Evolutionary conservation across 2,329 filamentous ascomycete genomes (phyloP).

Genomic region (Diaporthe longicolla): DNA sequence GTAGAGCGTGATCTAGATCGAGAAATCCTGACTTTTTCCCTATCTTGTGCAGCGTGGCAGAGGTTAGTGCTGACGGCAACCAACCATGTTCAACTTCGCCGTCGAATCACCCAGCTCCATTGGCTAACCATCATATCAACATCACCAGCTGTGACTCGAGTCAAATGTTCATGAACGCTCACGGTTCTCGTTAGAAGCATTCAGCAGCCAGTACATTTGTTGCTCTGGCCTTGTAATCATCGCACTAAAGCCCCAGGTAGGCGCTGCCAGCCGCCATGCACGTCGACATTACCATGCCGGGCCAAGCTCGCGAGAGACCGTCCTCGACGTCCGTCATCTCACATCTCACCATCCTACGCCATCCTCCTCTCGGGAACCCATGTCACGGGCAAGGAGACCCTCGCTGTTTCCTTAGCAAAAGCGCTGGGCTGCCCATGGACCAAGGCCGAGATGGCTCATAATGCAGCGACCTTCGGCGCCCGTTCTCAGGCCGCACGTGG

Average conservation of each 20-base stretch:
- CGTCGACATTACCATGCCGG: background rate
- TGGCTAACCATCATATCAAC: too few relatives aligned
- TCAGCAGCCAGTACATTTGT: background rate
- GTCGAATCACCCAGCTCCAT: too few relatives aligned
- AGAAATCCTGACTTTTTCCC: too few relatives aligned
- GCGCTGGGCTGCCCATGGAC: background rate
- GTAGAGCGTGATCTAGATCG: too few relatives aligned
- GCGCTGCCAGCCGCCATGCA: background rate
- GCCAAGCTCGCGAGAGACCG: background rate
- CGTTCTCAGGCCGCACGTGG: background rate
- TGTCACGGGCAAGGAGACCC: slow-evolving; percentile 27
- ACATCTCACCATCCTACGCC: slow-evolving; percentile 10
- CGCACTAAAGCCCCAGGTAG: background rate
- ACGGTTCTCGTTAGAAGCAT: too few relatives aligned
- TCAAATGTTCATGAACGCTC: too few relatives aligned
- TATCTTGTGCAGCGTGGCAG: too few relatives aligned
- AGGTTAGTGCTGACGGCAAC: too few relatives aligned
- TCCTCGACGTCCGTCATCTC: background rate
- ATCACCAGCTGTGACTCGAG: too few relatives aligned
- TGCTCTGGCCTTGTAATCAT: background rate
- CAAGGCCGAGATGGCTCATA: slow-evolving; percentile 25
- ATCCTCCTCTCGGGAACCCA: slow-evolving; percentile 34
- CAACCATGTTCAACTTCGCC: too few relatives aligned
- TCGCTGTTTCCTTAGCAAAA: slow-evolving; percentile 5
- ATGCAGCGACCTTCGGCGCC: slow-evolving; percentile 10